Evolutionary conservation across 176 grass and related monocot genomes (phyloP).

Genomic region (Cenchrus americanus): DNA sequence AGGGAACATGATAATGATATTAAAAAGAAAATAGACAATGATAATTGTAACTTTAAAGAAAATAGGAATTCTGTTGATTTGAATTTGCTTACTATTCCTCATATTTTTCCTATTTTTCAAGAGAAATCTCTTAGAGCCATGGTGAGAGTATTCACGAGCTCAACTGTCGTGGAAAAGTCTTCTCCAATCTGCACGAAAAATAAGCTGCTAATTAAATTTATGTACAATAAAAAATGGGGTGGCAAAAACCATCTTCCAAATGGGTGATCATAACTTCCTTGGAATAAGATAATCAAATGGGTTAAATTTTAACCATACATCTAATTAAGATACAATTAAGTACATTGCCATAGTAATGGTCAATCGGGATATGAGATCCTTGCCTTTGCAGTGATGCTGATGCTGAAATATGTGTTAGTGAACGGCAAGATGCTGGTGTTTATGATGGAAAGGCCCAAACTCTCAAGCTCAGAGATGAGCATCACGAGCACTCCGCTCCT

Average conservation of each 20-base stretch:
- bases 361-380: neutral
- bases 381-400: conserved; percentile 61
- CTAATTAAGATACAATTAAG: neutral
- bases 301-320: neutral
- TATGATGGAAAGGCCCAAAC: conserved; percentile 46
- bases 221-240: neutral
- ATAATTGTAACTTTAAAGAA: neutral
- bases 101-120: conserved; percentile 22
- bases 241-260: neutral
- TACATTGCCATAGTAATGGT: neutral
- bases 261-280: neutral
- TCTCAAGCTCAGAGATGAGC: conserved; percentile 63
- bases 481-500: conserved; percentile 53
- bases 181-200: conserved; percentile 61
- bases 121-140: conserved; percentile 42
- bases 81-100: neutral
- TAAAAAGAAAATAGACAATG: neutral
- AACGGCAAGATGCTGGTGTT: conserved; percentile 58
- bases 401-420: conserved; percentile 47
- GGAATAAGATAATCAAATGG: neutral
- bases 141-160: conserved; percentile 67
- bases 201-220: neutral
- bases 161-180: conserved; percentile 52
- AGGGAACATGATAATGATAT: neutral
- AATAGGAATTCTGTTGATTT: neutral